These are phyloP conservation scores for Pyrus pyrifolia DNA, from an alignment of 306 rosid genomes.

Conservation along the genomic window DNA sequence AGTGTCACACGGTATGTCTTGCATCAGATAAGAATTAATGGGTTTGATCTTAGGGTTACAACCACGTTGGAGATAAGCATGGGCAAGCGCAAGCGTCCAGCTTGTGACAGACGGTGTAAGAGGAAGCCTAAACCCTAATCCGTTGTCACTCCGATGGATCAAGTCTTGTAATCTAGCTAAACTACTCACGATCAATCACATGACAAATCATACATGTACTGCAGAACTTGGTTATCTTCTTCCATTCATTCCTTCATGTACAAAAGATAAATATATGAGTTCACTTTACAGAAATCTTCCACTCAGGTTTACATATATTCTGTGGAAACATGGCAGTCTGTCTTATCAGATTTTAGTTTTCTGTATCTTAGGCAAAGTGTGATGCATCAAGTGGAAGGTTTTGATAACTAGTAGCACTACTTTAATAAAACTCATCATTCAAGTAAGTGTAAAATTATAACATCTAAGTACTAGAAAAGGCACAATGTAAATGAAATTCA, in stretches of 20 bases:
- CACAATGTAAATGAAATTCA: slow-evolving; percentile 34
- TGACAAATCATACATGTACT: neutral
- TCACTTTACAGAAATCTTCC: slow-evolving; percentile 19
- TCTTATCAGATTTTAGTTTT: slow-evolving; percentile 8
- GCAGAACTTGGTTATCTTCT: neutral
- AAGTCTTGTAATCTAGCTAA: neutral
- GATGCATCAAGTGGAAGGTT: slow-evolving; percentile 21
- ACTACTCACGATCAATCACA: neutral
- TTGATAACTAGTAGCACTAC: slow-evolving; percentile 22
- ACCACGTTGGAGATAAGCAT: neutral
- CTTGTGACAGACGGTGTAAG: neutral
- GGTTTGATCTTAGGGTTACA: neutral
- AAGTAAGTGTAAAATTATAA: slow-evolving; percentile 23
- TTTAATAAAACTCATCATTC: slow-evolving; percentile 30
- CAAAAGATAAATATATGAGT: neutral
- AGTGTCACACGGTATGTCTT: neutral
- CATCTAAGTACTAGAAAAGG: slow-evolving; percentile 33
- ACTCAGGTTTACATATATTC: slow-evolving; percentile 12
- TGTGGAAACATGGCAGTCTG: slow-evolving; percentile 23
- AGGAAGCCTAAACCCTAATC: neutral
- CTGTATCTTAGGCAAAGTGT: slow-evolving; percentile 1
- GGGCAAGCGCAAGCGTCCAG: neutral
- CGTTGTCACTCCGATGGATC: neutral
- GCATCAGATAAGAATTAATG: neutral
- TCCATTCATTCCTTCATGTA: neutral